A percentile compares a stretch with the other conserved stretches of the same genome.
Evolutionary conservation across 306 rosid genomes (phyloP).

Genomic region (Malus domestica): ASM211411v1 NC_041797.1:18661001-18661500

Average conservation of each 20-base stretch:
- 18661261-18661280: background rate
- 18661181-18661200: slow-evolving; percentile 1
- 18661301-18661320: background rate
- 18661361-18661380: slow-evolving; percentile 6
- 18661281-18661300: background rate
- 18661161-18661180: slow-evolving; percentile 15
- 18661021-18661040: background rate
- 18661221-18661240: slow-evolving; percentile 1
- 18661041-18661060: slow-evolving; percentile 3
- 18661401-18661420: background rate
- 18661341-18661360: slow-evolving; percentile 6
- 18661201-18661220: slow-evolving; percentile 2
- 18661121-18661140: background rate
- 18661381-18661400: background rate
- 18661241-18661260: background rate
- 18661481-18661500: background rate
- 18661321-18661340: background rate
- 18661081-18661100: background rate
- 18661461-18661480: background rate
- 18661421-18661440: background rate
- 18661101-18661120: slow-evolving; percentile 6
- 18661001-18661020: background rate
- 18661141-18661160: slow-evolving; percentile 6
- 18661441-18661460: background rate
- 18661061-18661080: slow-evolving; percentile 5